Percentiles rank a stretch among this genome's conserved stretches.
These are phyloP conservation scores for Botryobasidium botryosum DNA, from an alignment of 768 basidiomycete species.

Conservation along the genomic window DNA sequence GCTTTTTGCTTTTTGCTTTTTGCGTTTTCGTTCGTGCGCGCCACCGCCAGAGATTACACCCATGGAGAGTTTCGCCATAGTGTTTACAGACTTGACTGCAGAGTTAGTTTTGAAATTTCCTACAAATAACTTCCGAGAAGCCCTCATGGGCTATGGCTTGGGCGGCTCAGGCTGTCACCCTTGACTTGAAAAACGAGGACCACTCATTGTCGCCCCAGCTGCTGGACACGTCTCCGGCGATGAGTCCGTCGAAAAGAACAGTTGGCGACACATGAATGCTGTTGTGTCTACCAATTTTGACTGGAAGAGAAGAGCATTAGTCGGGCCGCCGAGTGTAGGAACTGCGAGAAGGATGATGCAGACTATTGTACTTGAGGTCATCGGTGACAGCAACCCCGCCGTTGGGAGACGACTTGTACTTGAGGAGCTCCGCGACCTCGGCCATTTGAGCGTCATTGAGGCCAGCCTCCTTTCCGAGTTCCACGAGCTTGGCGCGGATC, in stretches of 20 bases:
- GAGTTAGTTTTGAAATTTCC: too few species aligned
- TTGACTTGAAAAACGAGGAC: conserved; percentile 51
- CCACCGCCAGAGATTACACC: too few species aligned
- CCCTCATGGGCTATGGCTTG: too few species aligned
- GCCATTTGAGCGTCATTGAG: conserved; percentile 36
- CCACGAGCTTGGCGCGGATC: conserved; percentile 56
- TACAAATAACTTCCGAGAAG: too few species aligned
- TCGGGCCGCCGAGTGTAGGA: too few species aligned
- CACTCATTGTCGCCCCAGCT: conserved; percentile 73
- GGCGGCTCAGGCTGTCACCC: conserved; percentile 21
- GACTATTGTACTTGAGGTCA: conserved; percentile 80
- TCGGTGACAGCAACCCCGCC: conserved; percentile 71
- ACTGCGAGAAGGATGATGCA: conserved; percentile 17
- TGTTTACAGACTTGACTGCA: too few species aligned
- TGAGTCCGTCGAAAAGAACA: conserved; percentile 43
- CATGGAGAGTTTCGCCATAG: too few species aligned
- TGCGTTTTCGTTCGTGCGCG: too few species aligned
- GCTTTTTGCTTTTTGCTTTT: too few species aligned
- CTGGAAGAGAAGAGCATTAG: conserved; percentile 29
- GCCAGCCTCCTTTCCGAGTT: conserved; percentile 28
- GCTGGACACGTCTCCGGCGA: conserved; percentile 17
- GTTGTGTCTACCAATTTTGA: conserved; percentile 85
- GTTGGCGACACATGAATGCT: conserved; percentile 85
- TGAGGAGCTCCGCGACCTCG: conserved; percentile 44
- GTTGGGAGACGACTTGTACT: conserved; percentile 46